phyloP scores from a whole-genome alignment of 164 flowering plant genomes.

The Akebia trifoliata region DNA sequence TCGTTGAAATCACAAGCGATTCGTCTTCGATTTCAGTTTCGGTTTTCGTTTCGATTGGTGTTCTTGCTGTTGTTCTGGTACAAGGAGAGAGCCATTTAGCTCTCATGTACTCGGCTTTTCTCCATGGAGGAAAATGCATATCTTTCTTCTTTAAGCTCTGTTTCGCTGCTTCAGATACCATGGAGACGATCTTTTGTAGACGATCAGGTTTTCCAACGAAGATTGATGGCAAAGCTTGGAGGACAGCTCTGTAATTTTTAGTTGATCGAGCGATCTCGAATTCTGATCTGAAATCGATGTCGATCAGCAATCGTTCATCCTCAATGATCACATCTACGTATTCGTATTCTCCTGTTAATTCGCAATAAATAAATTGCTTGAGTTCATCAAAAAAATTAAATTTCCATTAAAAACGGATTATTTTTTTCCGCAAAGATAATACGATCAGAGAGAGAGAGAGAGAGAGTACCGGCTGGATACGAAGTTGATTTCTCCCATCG shows the following conservation, averaged over 20 bases:
- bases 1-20: too few relatives aligned
- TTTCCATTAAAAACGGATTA: too few relatives aligned
- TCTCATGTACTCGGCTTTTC: constrained; percentile 64
- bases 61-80: too few relatives aligned
- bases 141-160: constrained; percentile 89
- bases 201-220: constrained; percentile 84
- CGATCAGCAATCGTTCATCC: constrained; percentile 62
- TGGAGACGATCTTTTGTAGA: constrained; percentile 50
- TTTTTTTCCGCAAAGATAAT: too few relatives aligned
- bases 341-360: constrained; percentile 92
- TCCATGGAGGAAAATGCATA: constrained; percentile 83
- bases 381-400: too few relatives aligned
- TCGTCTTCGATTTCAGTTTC: background rate
- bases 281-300: constrained; percentile 85
- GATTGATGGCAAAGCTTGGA: constrained; percentile 61
- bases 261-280: constrained; percentile 89
- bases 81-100: constrained; percentile 78
- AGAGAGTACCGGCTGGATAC: constrained; percentile 58
- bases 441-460: background rate
- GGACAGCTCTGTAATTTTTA: constrained; percentile 50
- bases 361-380: too few relatives aligned
- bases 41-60: background rate
- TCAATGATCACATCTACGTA: constrained; percentile 69
- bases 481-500: constrained; percentile 77
- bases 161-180: constrained; percentile 74